Evolutionary conservation across 495 filamentous ascomycete genomes (phyloP), one percentile per base, ranked within the genome.

Genomic region (Aspergillus sclerotioniger): DNA sequence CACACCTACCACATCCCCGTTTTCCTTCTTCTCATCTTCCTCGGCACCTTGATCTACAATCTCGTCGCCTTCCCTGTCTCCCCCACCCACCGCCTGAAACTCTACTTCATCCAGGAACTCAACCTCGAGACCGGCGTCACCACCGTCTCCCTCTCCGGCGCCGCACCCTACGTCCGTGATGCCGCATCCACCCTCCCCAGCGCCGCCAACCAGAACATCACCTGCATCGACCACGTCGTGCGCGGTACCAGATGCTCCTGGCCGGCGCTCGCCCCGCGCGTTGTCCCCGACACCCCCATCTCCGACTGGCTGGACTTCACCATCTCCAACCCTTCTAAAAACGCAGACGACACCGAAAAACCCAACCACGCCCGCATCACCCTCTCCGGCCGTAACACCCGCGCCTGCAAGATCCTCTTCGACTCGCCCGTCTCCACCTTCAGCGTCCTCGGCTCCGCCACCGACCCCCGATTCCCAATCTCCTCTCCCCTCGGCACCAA

Each of bases 11-110:
- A 95, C 57, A 76, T 98, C 33, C 92, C 94, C 4, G 68, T 86
- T 0, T 84, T 93, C 61, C 67, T 96, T 19, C 78, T 96, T 47
- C 68, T 87, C 8, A 75, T 97, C 29, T 89, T 91, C 58, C 59
- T 83, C 41, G 89, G 81, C 28, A 96, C 92, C 12, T 69, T 92
- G 31, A 83, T 93, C 63, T 98, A 95, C 77, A 96, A 94, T 67
- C 83, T 96, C 10, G 72, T 79, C 20, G 92, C 90, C 6, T 96
- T 96, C 71, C 94, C 94, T 1, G 98, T 97, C 75, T 91, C 90
- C 0, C 76, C 79, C 29, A 76, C 84, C 41, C 89, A 82, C 62
- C 82, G 92, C 47, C 81, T 96, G 62, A 98, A 98, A 66, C 72
- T 92, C 43, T 95, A 86, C 72, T 98, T 97, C 74, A 69, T 87